These are phyloP conservation scores for Trametes pubescens DNA, from an alignment of 1,284 basidiomycete genomes.

Conservation along the genomic window DNA sequence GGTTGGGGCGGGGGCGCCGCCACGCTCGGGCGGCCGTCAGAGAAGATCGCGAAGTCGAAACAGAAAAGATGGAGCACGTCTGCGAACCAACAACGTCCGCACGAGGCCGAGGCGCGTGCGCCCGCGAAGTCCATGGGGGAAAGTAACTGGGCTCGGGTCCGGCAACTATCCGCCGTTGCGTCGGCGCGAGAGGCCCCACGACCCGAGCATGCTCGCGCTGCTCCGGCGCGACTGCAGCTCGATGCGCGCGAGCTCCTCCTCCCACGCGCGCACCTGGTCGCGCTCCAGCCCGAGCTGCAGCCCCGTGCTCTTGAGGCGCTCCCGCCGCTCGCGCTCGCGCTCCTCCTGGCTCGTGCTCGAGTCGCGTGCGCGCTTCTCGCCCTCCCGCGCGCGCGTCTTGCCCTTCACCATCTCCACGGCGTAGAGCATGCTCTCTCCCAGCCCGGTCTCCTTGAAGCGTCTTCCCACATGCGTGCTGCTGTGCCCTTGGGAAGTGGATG, in stretches of 20 bases:
- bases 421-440: slow-evolving; percentile 31
- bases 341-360: slow-evolving; percentile 28
- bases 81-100: background rate
- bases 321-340: slow-evolving; percentile 30
- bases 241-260: slow-evolving; percentile 76
- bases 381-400: slow-evolving; percentile 26
- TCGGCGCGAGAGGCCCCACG: slow-evolving; percentile 50
- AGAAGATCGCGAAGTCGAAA: slow-evolving; percentile 1
- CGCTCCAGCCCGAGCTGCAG: slow-evolving; percentile 30
- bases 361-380: slow-evolving; percentile 32
- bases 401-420: slow-evolving; percentile 30
- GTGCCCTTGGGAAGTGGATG: slow-evolving; percentile 24
- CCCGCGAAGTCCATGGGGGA: background rate
- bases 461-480: slow-evolving; percentile 13
- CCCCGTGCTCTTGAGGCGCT: slow-evolving; percentile 25
- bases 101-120: background rate
- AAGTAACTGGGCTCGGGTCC: background rate
- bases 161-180: slow-evolving; percentile 40
- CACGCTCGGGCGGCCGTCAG: slow-evolving; percentile 1
- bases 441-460: slow-evolving; percentile 29
- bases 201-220: slow-evolving; percentile 66
- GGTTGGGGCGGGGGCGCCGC: slow-evolving; percentile 1
- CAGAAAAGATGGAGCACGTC: background rate
- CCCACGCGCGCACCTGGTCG: slow-evolving; percentile 70
- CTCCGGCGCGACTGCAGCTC: slow-evolving; percentile 68